Conservation (phyloP, 306 rosid genomes). For the Calophaca sinica region DNA sequence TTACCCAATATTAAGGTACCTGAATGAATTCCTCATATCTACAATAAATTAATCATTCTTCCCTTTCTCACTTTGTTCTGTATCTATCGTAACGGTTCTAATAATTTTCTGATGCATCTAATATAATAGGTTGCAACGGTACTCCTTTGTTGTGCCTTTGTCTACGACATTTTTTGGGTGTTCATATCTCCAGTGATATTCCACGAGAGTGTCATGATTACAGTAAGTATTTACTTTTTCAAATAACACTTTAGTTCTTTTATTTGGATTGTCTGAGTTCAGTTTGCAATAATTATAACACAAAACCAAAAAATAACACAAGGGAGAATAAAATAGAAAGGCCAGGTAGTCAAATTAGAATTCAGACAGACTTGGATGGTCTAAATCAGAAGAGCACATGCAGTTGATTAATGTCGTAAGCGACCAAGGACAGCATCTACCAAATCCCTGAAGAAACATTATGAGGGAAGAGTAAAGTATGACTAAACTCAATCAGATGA, state of each 20-base stretch:
- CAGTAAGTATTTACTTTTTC: slow-evolving; percentile 58
- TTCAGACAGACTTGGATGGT: no score
- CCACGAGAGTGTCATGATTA: slow-evolving; percentile 88
- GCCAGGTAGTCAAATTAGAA: no score
- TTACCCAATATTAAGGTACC: slow-evolving; percentile 95
- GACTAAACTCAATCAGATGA: no score
- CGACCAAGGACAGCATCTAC: no score
- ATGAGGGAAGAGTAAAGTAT: no score
- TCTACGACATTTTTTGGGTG: slow-evolving; percentile 98
- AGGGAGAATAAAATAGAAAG: no score
- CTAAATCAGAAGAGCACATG: no score
- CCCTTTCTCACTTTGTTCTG: slow-evolving; percentile 30
- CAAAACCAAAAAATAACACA: no score
- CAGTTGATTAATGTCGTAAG: no score
- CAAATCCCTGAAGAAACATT: no score
- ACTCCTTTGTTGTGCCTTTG: slow-evolving; percentile 91
- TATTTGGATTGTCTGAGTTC: slow-evolving; percentile 32
- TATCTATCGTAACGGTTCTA: slow-evolving; percentile 8
- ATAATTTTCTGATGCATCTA: slow-evolving; percentile 29
- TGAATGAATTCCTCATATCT: slow-evolving; percentile 40
- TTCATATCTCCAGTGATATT: slow-evolving; percentile 83
- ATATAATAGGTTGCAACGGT: slow-evolving; percentile 91
- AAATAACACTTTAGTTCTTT: slow-evolving; percentile 25
- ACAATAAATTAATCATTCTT: slow-evolving; percentile 17
- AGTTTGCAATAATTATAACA: no score